phyloP scores from a whole-genome alignment of 208 protist species.

The Acanthamoeba culbertsoni region DNA sequence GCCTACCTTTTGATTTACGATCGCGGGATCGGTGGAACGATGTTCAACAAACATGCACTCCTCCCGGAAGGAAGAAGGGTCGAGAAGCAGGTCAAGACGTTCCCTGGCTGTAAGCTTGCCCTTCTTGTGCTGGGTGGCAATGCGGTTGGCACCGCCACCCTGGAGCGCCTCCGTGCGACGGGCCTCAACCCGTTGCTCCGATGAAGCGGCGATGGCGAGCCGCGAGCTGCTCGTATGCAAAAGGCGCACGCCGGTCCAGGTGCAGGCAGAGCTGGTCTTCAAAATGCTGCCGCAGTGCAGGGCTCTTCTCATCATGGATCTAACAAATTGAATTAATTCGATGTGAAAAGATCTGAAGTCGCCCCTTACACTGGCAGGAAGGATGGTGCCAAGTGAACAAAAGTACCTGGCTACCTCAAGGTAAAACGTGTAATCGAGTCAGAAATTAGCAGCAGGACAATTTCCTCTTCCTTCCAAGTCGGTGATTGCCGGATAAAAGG shows the following conservation, averaged over 20 bases:
- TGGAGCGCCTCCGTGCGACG: conserved; percentile 39
- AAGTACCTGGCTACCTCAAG: no score
- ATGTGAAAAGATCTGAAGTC: no score
- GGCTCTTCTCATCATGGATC: neutral
- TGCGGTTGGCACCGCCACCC: conserved; percentile 75
- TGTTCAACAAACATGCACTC: conserved; percentile 92
- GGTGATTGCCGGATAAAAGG: no score
- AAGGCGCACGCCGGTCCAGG: neutral
- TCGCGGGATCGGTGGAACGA: conserved; percentile 92
- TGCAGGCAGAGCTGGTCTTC: neutral
- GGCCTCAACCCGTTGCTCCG: neutral
- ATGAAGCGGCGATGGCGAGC: neutral
- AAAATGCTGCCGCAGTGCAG: neutral
- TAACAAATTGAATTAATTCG: no score
- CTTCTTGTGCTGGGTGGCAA: conserved; percentile 86
- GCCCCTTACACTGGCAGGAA: no score
- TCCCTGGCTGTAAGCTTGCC: conserved; percentile 94
- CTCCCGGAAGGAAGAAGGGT: conserved; percentile 91
- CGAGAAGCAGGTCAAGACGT: conserved; percentile 91
- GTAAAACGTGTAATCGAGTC: no score
- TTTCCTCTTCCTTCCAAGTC: no score
- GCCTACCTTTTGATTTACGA: conserved; percentile 84
- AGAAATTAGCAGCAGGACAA: no score
- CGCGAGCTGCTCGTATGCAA: neutral
- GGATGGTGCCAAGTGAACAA: no score